phyloP scores from a whole-genome alignment of 805 yeast species.

The Candida taoyuanica region DNA sequence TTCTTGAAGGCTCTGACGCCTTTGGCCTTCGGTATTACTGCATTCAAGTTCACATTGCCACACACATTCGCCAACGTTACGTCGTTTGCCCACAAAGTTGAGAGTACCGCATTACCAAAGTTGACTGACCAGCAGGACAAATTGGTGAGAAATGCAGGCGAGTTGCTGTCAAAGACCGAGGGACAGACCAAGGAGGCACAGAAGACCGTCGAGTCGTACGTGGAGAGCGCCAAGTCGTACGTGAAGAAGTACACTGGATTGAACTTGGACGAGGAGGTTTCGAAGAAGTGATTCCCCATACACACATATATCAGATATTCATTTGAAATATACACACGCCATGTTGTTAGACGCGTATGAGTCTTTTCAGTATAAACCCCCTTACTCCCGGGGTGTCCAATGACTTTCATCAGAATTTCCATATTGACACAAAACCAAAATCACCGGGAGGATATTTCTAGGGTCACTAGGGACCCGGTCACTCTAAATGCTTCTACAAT shows the following conservation, averaged over 20 bases:
- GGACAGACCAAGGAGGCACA: slow-evolving; percentile 17
- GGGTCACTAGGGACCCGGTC: too few relatives aligned
- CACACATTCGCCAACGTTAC: slow-evolving; percentile 61
- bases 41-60: slow-evolving; percentile 71
- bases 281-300: slow-evolving; percentile 34
- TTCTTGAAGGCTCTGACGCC: slow-evolving; percentile 55
- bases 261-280: slow-evolving; percentile 58
- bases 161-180: slow-evolving; percentile 41
- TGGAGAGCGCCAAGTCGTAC: slow-evolving; percentile 23
- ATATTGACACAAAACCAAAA: not conserved
- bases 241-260: slow-evolving; percentile 57
- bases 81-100: slow-evolving; percentile 53
- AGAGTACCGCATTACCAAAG: slow-evolving; percentile 55
- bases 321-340: too few relatives aligned
- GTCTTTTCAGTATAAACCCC: too few relatives aligned
- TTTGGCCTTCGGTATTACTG: slow-evolving; percentile 50
- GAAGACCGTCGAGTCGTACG: slow-evolving; percentile 30
- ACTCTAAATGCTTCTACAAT: too few relatives aligned
- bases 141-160: slow-evolving; percentile 42
- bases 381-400: too few relatives aligned
- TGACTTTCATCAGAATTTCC: too few relatives aligned
- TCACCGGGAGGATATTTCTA: too few relatives aligned
- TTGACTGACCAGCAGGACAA: slow-evolving; percentile 58
- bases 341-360: too few relatives aligned
- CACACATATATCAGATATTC: too few relatives aligned